These are phyloP conservation scores for Tetrapisispora arboricola DNA, from an alignment of 805 yeast genomes.

Conservation along the genomic window DNA sequence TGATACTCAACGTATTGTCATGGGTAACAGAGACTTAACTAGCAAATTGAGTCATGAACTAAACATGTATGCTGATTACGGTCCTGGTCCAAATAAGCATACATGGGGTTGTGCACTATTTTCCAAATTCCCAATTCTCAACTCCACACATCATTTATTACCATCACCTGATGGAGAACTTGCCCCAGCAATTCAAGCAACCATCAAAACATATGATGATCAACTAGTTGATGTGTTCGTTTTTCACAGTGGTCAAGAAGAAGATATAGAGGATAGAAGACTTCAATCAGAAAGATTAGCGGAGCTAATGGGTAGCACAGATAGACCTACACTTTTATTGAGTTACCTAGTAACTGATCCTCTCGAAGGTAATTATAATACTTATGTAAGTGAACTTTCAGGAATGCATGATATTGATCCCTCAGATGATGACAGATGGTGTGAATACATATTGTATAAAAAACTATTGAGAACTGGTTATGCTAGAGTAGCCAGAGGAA, in stretches of 20 bases:
- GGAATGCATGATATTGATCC: conserved; percentile 93
- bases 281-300: conserved; percentile 70
- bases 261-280: conserved; percentile 88
- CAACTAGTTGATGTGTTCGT: conserved; percentile 77
- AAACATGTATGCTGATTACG: conserved; percentile 91
- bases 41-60: conserved; percentile 85
- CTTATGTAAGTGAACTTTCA: conserved; percentile 71
- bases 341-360: conserved; percentile 90
- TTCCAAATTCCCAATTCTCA: conserved; percentile 87
- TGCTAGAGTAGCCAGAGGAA: conserved; percentile 85
- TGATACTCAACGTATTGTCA: conserved; percentile 86
- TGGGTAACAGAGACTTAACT: conserved; percentile 92
- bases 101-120: conserved; percentile 95
- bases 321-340: conserved; percentile 74
- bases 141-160: conserved; percentile 80
- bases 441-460: conserved; percentile 88
- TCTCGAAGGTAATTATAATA: conserved; percentile 79
- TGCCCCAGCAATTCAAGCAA: conserved; percentile 97
- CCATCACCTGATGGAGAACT: conserved; percentile 98
- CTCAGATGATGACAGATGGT: conserved; percentile 95
- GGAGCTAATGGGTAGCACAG: conserved; percentile 70
- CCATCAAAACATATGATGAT: conserved; percentile 82
- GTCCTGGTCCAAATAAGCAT: conserved; percentile 96
- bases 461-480: conserved; percentile 81
- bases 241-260: conserved; percentile 97